phyloP scores from a whole-genome alignment of 2,329 filamentous ascomycete genomes.

The Acephala macrosclerotiorum region DNA sequence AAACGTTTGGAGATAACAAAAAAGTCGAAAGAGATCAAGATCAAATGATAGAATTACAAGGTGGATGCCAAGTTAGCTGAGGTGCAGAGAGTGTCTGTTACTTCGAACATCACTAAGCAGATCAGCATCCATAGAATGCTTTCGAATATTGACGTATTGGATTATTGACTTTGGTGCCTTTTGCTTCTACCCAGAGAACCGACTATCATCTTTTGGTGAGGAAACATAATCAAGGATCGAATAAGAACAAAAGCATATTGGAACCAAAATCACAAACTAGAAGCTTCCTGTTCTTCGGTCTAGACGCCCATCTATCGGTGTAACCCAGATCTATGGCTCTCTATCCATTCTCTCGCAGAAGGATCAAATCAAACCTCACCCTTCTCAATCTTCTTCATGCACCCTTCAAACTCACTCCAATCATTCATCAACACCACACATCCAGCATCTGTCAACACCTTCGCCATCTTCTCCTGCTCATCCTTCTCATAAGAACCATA shows the following conservation, averaged over 20 bases:
- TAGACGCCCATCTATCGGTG: constrained; percentile 12
- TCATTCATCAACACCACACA: constrained; percentile 67
- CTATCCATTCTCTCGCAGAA: background rate
- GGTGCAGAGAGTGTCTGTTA: background rate
- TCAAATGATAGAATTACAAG: no score
- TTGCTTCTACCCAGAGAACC: background rate
- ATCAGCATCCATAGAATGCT: background rate
- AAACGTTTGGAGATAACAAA: no score
- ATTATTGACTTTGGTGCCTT: background rate
- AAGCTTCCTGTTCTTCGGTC: background rate
- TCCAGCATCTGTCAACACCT: constrained; percentile 65
- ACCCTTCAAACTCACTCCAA: constrained; percentile 59
- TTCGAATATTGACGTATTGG: background rate
- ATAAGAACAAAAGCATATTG: background rate
- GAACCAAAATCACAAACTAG: background rate
- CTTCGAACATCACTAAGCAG: background rate
- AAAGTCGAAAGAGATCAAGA: no score
- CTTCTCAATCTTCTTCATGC: constrained; percentile 37
- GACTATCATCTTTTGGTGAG: background rate
- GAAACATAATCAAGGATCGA: background rate
- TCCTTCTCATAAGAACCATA: constrained; percentile 74
- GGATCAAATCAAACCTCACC: constrained; percentile 27
- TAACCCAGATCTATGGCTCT: constrained; percentile 11
- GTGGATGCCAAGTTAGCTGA: no score
- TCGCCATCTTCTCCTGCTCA: constrained; percentile 70